phyloP scores from a whole-genome alignment of 2,329 filamentous ascomycete genomes.

The Lachnellula arida region DNA sequence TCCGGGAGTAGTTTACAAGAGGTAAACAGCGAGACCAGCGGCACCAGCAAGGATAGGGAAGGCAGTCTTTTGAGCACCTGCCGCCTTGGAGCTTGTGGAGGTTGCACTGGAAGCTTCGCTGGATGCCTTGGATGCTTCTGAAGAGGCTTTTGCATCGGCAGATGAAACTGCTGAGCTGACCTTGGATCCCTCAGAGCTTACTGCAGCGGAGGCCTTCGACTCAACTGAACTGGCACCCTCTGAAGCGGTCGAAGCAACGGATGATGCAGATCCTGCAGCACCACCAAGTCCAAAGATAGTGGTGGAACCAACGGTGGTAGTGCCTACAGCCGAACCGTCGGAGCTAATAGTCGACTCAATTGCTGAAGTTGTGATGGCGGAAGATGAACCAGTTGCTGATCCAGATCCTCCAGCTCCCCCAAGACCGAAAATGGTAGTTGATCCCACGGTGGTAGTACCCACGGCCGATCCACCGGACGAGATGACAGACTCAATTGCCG shows the following conservation, averaged over 20 bases:
- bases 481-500: constrained; percentile 1
- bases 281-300: constrained; percentile 13
- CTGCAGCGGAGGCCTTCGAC: constrained; percentile 8
- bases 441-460: constrained; percentile 5
- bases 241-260: constrained; percentile 19
- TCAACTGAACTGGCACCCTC: constrained; percentile 1
- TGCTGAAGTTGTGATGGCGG: constrained; percentile 21
- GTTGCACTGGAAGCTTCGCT: constrained; percentile 3
- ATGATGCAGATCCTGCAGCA: constrained; percentile 3
- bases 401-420: not conserved
- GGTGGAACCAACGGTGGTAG: constrained; percentile 17
- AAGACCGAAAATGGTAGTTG: constrained; percentile 6
- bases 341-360: constrained; percentile 15
- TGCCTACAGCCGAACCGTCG: constrained; percentile 11
- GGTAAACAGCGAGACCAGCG: constrained; percentile 28
- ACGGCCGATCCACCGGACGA: not conserved
- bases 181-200: not conserved
- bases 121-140: constrained; percentile 2
- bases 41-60: constrained; percentile 26
- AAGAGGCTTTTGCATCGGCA: not conserved
- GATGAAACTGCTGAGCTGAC: not conserved
- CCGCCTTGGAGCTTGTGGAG: constrained; percentile 15
- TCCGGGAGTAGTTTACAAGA: constrained; percentile 25
- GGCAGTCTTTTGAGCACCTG: constrained; percentile 25
- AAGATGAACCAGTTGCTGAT: constrained; percentile 3